Evolutionary conservation across 306 rosid species (phyloP), one percentile per base, ranked within the genome.

Genomic region (Begonia masoniana): DNA sequence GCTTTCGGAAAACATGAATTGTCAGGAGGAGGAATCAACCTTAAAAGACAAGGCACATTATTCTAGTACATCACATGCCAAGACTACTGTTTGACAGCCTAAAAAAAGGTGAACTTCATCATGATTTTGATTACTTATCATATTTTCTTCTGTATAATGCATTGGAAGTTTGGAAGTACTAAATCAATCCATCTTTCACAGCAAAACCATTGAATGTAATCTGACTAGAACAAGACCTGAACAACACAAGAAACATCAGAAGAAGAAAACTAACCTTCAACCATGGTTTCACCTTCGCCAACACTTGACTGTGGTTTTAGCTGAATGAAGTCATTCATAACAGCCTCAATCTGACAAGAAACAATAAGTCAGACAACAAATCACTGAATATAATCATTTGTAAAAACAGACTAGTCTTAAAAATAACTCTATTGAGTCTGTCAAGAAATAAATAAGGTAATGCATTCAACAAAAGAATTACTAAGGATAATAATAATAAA

Each of bases 311-410:
- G 91, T 55, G 95, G 85, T 73, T 75, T 82, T 63, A 89, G 74
- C 79, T 89, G 97, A 71, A 89, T 75, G 78, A 82, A 89, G 81
- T 85, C 96, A 60, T 89, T 83, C 95, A 85, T 85, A 72, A 89
- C 61, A 62, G 94, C 88, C 59, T 89, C 97, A 59, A 89, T 66
- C 97, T 89, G 83, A 69, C 23, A 80, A 77, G 65, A 62, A 70
- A 62, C 56, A 67, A 42, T 52, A 39, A 45, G 12, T 39, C 49
- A 45, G 56, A n/a, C 31, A 45, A 45, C 6, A 43, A 43, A 5
- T 13, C 48, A 17, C 19, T 17, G 19, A 17, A 17, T 17, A 17
- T 0, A 17, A 17, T 17, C 19, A 17, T 17, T 17, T 1, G 19
- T 17, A 17, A 17, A 17, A 17, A 17, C 19, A 17, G 19, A 1